phyloP scores from a whole-genome alignment of 352 stramenopile genomes.

The Pythium oligandrum region DNA sequence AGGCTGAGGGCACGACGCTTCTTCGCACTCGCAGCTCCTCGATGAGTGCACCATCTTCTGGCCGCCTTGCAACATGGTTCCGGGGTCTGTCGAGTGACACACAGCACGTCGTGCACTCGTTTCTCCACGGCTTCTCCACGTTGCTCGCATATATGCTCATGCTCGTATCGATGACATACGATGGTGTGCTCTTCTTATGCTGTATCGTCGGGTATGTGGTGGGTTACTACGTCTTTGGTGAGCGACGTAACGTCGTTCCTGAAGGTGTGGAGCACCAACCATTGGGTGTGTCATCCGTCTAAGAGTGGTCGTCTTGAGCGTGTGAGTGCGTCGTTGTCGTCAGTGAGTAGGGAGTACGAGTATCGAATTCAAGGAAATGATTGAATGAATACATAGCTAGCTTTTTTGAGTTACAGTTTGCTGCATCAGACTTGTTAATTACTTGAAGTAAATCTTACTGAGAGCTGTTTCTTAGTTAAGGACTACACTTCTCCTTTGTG shows the following conservation, averaged over 20 bases:
- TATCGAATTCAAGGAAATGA: no score
- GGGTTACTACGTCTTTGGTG: conserved; percentile 64
- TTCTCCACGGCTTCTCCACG: conserved; percentile 57
- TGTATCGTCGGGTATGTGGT: conserved; percentile 50
- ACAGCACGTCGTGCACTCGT: conserved; percentile 44
- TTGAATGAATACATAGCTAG: no score
- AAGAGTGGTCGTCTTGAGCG: background rate
- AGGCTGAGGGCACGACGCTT: conserved; percentile 34
- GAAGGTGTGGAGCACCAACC: conserved; percentile 10
- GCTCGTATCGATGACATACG: conserved; percentile 80
- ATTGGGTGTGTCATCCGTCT: conserved; percentile 16
- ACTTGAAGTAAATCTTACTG: no score
- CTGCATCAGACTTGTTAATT: no score
- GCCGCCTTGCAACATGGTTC: conserved; percentile 47
- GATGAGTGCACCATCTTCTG: conserved; percentile 10
- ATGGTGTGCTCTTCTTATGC: conserved; percentile 53
- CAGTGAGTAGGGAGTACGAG: no score
- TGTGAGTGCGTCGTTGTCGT: no score
- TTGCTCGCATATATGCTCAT: conserved; percentile 76
- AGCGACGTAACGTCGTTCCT: conserved; percentile 42
- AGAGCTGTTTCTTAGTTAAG: no score
- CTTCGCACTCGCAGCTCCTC: conserved; percentile 34
- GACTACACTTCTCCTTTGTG: no score
- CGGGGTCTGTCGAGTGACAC: conserved; percentile 39
- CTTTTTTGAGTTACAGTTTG: no score